These are phyloP conservation scores for Skeletonema tropicum DNA, from an alignment of 108 stramenopile species.

Conservation along the genomic window DNA sequence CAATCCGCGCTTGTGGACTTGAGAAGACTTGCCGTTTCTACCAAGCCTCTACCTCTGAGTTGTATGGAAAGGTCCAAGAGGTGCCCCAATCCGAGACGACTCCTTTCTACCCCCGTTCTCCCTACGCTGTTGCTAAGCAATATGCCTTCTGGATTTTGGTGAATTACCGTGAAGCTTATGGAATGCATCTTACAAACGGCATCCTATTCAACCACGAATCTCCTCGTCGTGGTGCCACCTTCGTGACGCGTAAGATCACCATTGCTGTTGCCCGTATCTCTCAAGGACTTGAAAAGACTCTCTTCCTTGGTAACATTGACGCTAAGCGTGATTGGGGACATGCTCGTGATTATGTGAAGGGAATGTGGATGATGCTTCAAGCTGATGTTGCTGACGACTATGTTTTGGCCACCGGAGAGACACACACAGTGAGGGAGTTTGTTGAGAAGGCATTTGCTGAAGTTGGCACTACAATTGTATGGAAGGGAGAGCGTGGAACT, in stretches of 20 bases:
- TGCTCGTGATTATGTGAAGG: constrained; percentile 98
- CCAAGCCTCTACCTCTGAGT: constrained; percentile 98
- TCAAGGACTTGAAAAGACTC: constrained; percentile 81
- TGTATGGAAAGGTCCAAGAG: constrained; percentile 98
- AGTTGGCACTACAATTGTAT: constrained; percentile 86
- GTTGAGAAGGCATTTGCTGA: constrained; percentile 92
- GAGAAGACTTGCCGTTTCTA: constrained; percentile 89
- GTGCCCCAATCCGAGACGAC: constrained; percentile 98
- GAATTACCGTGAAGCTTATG: constrained; percentile 99
- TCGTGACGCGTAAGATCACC: constrained; percentile 99
- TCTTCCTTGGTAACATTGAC: constrained; percentile 98
- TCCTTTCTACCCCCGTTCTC: constrained; percentile 99
- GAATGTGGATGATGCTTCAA: constrained; percentile 99
- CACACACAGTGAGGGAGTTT: constrained; percentile 97
- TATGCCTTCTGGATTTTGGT: constrained; percentile 99
- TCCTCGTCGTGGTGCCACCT: constrained; percentile 97
- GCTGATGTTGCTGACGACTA: constrained; percentile 95
- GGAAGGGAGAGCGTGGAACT: constrained; percentile 91
- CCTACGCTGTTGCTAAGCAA: constrained; percentile 98
- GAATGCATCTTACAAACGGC: constrained; percentile 96
- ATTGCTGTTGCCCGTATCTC: constrained; percentile 91
- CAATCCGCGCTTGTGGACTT: constrained; percentile 92
- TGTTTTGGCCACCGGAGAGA: constrained; percentile 98
- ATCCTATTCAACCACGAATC: constrained; percentile 99
- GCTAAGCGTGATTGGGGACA: constrained; percentile 99